phyloP scores from a whole-genome alignment of 1,284 basidiomycete species.

The Austroboletus novae-zelandiae region DNA sequence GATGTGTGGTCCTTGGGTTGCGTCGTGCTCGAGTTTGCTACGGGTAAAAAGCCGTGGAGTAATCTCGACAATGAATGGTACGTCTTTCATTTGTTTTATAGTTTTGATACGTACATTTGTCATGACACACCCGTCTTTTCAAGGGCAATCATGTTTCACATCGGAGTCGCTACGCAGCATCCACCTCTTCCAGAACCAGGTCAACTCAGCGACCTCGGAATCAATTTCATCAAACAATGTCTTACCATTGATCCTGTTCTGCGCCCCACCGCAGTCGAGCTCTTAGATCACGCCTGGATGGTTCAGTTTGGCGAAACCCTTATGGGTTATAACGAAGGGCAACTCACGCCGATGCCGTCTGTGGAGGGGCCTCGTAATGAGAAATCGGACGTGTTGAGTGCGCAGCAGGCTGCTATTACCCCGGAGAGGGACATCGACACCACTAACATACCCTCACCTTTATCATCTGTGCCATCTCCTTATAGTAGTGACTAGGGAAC shows the following conservation, averaged over 20 bases:
- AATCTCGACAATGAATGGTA: slow-evolving; percentile 99
- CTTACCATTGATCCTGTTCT: slow-evolving; percentile 84
- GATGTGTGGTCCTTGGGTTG: slow-evolving; percentile 98
- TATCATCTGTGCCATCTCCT: slow-evolving; percentile 34
- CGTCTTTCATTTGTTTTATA: slow-evolving; percentile 24
- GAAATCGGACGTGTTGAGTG: slow-evolving; percentile 49
- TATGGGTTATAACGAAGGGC: slow-evolving; percentile 62
- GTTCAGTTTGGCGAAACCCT: slow-evolving; percentile 72
- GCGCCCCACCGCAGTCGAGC: slow-evolving; percentile 83
- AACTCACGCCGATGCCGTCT: slow-evolving; percentile 52
- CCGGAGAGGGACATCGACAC: slow-evolving; percentile 59
- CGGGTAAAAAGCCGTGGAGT: slow-evolving; percentile 96
- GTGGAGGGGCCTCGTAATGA: slow-evolving; percentile 46
- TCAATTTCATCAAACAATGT: slow-evolving; percentile 93
- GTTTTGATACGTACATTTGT: not conserved
- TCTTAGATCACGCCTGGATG: slow-evolving; percentile 93
- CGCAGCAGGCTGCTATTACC: slow-evolving; percentile 53
- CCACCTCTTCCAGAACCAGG: slow-evolving; percentile 91
- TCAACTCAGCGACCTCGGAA: slow-evolving; percentile 87
- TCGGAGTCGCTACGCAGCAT: slow-evolving; percentile 95
- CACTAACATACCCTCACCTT: slow-evolving; percentile 43
- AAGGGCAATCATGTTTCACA: slow-evolving; percentile 98
- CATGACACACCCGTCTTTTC: slow-evolving; percentile 4
- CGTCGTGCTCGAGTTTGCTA: slow-evolving; percentile 94
- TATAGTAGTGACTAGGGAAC: slow-evolving; percentile 13